Percentiles rank a stretch among this genome's conserved stretches.
Conservation (phyloP, 768 basidiomycete species). For the Pleurotus ostreatus region DNA sequence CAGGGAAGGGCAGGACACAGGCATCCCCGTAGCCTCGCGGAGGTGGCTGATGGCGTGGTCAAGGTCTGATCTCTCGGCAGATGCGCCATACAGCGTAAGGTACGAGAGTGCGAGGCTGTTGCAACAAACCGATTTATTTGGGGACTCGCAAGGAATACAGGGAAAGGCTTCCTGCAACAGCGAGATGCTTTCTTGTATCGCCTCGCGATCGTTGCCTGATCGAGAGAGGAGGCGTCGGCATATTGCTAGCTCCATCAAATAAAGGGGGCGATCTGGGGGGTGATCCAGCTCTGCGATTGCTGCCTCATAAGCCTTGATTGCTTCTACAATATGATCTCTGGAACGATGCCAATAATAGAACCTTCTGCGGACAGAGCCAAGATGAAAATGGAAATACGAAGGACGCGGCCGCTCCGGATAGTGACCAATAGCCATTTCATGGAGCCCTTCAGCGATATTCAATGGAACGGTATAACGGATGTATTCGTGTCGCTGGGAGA, state of each 20-base stretch:
- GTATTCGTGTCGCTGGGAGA: neutral
- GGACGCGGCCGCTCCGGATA: neutral
- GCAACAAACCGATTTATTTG: neutral
- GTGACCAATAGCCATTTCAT: neutral
- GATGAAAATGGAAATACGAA: neutral
- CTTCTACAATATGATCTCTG: neutral
- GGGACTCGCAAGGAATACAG: neutral
- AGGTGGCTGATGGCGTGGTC: neutral
- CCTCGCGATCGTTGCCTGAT: neutral
- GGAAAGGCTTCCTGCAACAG: neutral
- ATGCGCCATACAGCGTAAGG: neutral
- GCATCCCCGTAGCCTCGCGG: neutral
- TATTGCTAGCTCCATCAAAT: neutral
- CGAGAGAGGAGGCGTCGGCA: neutral
- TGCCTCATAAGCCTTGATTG: neutral
- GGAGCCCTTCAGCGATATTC: neutral
- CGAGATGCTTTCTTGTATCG: neutral
- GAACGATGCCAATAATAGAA: neutral
- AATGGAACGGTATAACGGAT: neutral
- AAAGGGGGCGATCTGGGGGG: neutral
- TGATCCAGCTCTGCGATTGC: neutral
- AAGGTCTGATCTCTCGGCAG: constrained; percentile 2
- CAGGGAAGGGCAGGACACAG: constrained; percentile 2
- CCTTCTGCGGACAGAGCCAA: neutral
- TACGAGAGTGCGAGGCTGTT: neutral